phyloP scores from a whole-genome alignment of 2,329 filamentous ascomycete genomes.

The Fusarium sarcochroum region DNA sequence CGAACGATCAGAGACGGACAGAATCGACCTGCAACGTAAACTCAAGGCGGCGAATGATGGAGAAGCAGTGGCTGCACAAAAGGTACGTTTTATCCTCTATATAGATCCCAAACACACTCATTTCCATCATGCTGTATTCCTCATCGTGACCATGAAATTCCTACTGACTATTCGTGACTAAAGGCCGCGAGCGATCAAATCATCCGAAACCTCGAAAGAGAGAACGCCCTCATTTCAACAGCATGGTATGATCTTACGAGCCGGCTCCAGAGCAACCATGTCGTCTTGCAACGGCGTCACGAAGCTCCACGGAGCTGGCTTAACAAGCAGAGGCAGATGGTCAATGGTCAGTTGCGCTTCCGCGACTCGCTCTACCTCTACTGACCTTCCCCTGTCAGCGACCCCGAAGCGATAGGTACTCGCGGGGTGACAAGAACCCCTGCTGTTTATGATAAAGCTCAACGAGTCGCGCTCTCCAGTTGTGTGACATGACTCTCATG shows the following conservation, averaged over 20 bases:
- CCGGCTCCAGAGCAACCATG: conserved; percentile 85
- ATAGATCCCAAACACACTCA: conserved; percentile 8
- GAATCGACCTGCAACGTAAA: conserved; percentile 67
- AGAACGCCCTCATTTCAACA: conserved; percentile 83
- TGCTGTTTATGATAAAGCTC: conserved; percentile 28
- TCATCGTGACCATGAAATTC: conserved; percentile 10
- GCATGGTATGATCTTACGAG: conserved; percentile 89
- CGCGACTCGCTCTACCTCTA: conserved; percentile 61
- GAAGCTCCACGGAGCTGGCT: conserved; percentile 87
- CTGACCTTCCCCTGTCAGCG: conserved; percentile 59
- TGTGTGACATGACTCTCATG: conserved; percentile 19
- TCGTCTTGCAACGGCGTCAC: conserved; percentile 80
- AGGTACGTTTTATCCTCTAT: conserved; percentile 59
- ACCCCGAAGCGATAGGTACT: conserved; percentile 63
- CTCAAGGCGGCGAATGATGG: conserved; percentile 68
- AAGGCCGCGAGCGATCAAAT: conserved; percentile 67
- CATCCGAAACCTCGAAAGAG: conserved; percentile 79
- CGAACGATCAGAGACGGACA: conserved; percentile 70
- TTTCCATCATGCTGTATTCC: background rate
- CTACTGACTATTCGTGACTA: conserved; percentile 26
- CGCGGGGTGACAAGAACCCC: conserved; percentile 51
- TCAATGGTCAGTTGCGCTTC: conserved; percentile 68
- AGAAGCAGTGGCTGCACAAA: conserved; percentile 64
- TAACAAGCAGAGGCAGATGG: conserved; percentile 83
- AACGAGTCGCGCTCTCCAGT: conserved; percentile 19